Evolutionary conservation across 1,284 basidiomycete species (phyloP), one percentile per base, ranked within the genome.

Genomic region (Boletus semigastroideus): DNA sequence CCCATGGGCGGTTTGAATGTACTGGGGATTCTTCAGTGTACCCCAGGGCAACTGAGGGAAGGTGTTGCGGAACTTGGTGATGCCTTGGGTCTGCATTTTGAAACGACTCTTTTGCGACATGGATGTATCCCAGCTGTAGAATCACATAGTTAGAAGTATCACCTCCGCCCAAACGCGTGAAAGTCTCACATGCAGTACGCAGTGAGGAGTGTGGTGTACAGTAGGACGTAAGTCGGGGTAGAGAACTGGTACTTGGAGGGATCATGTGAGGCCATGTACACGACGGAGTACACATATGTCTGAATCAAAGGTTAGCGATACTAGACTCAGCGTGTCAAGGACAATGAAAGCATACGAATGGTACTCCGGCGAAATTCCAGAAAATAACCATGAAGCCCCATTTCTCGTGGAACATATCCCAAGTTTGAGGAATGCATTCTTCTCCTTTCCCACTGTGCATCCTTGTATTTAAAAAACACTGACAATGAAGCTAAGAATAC

Each of bases 341-440:
- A 20, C 20, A 45, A 48, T 31, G 31, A 20, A 41, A 6, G 73
- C 88, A 63, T 67, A 90, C 89, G 69, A 90, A 91, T 44, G 87
- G 87, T 20, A 90, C 88, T 39, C 96, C 97, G 22, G 96, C 93
- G 70, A 98, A 90, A 74, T 99, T 99, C 92, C 93, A 96, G 77
- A 96, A 96, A 68, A 94, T 95, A 60, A 95, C 86, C 82, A 96
- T 87, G 78, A 93, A 95, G 42, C 93, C 93, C 84, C 89, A 92
- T 80, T 98, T 98, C 69, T 98, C 94, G 66, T 95, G 91, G 75
- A 87, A 95, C 92, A 98, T 97, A 67, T 98, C 94, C 96, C 96
- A 98, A 11, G 96, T 99, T 70, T 98, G 95, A 17, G 97, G 97
- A 59, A 99, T 99, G 72, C 94, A 96, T 68, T 99, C 94, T 67